phyloP scores from a whole-genome alignment of 1,139 yeast genomes.

The Yamadazyma sp. region DNA sequence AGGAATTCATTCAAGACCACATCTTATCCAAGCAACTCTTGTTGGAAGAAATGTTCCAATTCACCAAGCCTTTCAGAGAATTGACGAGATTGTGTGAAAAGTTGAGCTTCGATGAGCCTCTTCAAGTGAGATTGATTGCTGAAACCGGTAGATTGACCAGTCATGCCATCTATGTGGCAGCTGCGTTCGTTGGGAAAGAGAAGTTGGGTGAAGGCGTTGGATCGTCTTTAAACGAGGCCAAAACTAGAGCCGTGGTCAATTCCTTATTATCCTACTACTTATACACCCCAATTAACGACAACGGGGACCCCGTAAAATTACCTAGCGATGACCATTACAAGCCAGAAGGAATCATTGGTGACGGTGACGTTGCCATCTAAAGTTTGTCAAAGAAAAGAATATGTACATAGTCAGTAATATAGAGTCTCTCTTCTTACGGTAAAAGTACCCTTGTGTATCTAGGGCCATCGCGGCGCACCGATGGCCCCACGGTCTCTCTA shows the following conservation, averaged over 20 bases:
- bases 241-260: conserved; percentile 87
- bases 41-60: conserved; percentile 69
- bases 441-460: too few relatives aligned
- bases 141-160: conserved; percentile 90
- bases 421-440: too few relatives aligned
- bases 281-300: conserved; percentile 67
- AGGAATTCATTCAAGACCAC: conserved; percentile 67
- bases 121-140: conserved; percentile 74
- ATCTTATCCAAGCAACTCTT: conserved; percentile 78
- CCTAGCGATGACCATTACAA: conserved; percentile 60
- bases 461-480: too few relatives aligned
- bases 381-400: conserved; percentile 9
- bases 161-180: conserved; percentile 87
- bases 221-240: conserved; percentile 86
- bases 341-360: conserved; percentile 51
- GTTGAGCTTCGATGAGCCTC: conserved; percentile 73
- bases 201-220: conserved; percentile 96
- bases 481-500: too few relatives aligned
- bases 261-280: conserved; percentile 91
- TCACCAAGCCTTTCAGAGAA: conserved; percentile 85
- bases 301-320: conserved; percentile 41
- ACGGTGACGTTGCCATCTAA: conserved; percentile 54
- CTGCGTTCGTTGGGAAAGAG: conserved; percentile 80
- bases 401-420: conserved; percentile 17
- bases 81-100: conserved; percentile 76